Conservation (phyloP, 306 rosid genomes). For the Fragaria vesca region DNA sequence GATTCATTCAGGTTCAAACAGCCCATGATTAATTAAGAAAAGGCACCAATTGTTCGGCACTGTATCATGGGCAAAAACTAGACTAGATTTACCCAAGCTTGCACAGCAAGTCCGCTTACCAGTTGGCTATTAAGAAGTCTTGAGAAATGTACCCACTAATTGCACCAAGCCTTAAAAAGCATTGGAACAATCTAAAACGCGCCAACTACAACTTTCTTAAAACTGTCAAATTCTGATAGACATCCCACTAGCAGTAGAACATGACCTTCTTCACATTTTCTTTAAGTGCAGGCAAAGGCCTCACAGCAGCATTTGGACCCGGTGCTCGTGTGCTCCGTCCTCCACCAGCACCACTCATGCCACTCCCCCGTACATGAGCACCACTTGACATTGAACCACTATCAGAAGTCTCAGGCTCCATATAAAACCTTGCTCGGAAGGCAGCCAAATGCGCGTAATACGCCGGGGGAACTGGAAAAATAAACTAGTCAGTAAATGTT, state of each 20-base stretch:
- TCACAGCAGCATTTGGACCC: slow-evolving; percentile 64
- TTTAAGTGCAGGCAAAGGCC: slow-evolving; percentile 83
- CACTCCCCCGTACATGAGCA: slow-evolving; percentile 60
- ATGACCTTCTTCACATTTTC: slow-evolving; percentile 90
- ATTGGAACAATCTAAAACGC: not conserved
- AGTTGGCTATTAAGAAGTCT: not conserved
- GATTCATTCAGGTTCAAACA: not conserved
- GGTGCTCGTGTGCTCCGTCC: slow-evolving; percentile 60
- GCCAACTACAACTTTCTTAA: not conserved
- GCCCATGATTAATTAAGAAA: not conserved
- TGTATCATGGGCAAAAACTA: not conserved
- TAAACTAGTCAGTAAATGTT: not conserved
- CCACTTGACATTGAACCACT: slow-evolving; percentile 90
- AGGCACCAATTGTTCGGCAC: not conserved
- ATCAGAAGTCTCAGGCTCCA: slow-evolving; percentile 89
- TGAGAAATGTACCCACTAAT: not conserved
- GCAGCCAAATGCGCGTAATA: slow-evolving; percentile 97
- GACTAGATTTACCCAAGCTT: not conserved
- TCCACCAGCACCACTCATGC: slow-evolving; percentile 40
- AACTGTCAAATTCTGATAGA: not conserved
- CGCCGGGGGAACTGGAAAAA: slow-evolving; percentile 86
- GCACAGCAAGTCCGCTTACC: not conserved
- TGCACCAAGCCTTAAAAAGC: not conserved
- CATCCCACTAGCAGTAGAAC: slow-evolving; percentile 66
- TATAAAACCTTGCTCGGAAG: slow-evolving; percentile 84